phyloP scores from a whole-genome alignment of 345 rosid species.

The Angophora floribunda region DNA sequence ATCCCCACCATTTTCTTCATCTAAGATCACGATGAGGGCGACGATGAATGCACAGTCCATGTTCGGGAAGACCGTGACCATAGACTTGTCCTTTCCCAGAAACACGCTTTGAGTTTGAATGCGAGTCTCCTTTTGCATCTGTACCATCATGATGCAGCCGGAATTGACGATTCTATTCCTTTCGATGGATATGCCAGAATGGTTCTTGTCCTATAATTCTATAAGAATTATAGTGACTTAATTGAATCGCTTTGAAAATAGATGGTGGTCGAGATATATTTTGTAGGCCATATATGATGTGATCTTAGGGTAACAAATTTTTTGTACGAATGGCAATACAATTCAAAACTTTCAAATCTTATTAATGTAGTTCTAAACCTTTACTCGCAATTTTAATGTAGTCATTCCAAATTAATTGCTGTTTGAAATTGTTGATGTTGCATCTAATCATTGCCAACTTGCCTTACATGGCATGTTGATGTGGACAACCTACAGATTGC shows the following conservation, averaged over 20 bases:
- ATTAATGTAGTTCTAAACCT: neutral
- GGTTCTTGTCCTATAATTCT: neutral
- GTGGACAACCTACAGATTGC: neutral
- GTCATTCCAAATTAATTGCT: fast-evolving
- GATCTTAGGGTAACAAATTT: too few relatives aligned
- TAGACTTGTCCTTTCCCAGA: slow-evolving; percentile 10
- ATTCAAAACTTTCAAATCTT: neutral
- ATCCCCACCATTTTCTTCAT: neutral
- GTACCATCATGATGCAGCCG: neutral
- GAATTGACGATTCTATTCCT: neutral
- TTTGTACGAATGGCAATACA: neutral
- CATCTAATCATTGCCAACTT: fast-evolving
- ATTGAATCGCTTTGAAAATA: neutral
- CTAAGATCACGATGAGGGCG: slow-evolving; percentile 6
- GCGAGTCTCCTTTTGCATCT: slow-evolving; percentile 11
- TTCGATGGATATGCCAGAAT: too few relatives aligned
- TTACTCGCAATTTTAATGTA: neutral
- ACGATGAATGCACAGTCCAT: slow-evolving; percentile 16
- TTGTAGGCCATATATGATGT: neutral
- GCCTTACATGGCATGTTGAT: fast-evolving
- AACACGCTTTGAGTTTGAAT: neutral
- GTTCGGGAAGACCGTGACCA: slow-evolving; percentile 10
- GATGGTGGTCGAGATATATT: neutral
- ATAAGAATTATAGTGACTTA: neutral
- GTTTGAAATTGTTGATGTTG: fast-evolving